These are phyloP conservation scores for Trichoderma sp. DNA, from an alignment of 2,329 filamentous ascomycete genomes.

Conservation along the genomic window DNA sequence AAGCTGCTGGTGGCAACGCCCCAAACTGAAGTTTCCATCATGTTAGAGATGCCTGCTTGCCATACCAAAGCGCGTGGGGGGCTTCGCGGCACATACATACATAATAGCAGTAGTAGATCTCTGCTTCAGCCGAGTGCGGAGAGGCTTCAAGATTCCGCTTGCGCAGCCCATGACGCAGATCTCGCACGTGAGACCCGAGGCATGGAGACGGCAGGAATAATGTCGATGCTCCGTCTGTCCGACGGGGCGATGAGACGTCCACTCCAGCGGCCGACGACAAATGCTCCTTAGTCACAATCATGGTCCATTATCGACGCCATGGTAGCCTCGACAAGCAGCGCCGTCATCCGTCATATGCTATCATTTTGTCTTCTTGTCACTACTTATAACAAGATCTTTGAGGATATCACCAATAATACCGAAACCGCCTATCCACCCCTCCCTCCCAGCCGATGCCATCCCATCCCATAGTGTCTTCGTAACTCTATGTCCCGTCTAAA, in stretches of 20 bases:
- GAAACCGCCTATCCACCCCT: constrained; percentile 18
- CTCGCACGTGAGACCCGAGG: neutral
- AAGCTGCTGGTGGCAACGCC: neutral
- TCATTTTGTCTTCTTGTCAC: constrained; percentile 7
- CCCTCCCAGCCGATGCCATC: constrained; percentile 26
- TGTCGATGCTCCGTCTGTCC: neutral
- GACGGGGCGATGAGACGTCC: neutral
- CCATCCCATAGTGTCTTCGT: constrained; percentile 38
- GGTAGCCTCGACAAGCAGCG: neutral
- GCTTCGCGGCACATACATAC: neutral
- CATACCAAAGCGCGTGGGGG: neutral
- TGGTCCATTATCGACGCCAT: constrained; percentile 11
- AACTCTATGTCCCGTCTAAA: constrained; percentile 33
- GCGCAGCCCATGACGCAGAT: neutral
- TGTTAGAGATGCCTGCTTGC: neutral
- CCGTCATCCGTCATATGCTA: constrained; percentile 16
- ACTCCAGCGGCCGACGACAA: neutral
- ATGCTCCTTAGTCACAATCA: constrained; percentile 3
- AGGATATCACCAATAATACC: constrained; percentile 23
- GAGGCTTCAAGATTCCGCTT: neutral
- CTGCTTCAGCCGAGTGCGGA: neutral
- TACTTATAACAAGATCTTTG: constrained; percentile 10
- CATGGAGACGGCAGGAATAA: neutral
- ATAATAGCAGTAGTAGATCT: neutral
- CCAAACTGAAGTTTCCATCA: neutral